Base-by-base conservation (phyloP, 768 basidiomycete species). In the Amyloporia xantha region DNA sequence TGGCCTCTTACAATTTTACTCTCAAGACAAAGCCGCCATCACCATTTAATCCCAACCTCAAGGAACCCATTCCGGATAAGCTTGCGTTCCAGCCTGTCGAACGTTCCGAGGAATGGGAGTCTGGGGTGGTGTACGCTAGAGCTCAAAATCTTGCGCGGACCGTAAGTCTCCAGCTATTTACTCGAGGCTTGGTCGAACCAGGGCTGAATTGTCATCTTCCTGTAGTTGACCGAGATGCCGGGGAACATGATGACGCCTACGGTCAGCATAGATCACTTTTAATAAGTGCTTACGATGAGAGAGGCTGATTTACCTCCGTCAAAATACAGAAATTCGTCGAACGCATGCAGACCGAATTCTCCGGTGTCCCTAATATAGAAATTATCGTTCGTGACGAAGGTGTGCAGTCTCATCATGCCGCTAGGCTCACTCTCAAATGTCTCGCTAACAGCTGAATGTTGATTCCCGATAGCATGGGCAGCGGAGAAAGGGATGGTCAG, bases 241-340 rank as follows among this genome's bases (percentile, higher is more conserved):
- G 90, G 79, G 1, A 93, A 93, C 63, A 79, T 91, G 65, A 70
- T 90, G 72, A 91, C 89, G 1, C 91, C 90, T 7, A 89, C 88
- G 12, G 84, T 84, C 57, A 38, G 74, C 62, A 44, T 15, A 19
- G 38, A 20, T 10, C 2, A 12, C 36, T 13, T 41, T 17, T n/a
- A 28, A 19, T 3, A 13, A 23, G 41, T 7, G 12, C 43, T 20
- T 3, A 26, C 24, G 15, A 13, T 39, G 20, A 17, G 20, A 39
- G 12, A 39, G 12, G 38, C 17, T 13, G 20, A 9, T 35, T n/a
- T 9, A n/a, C 33, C 20, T 19, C 37, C 26, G 42, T 39, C 39
- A n/a, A 33, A 44, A 27, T 36, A 5, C 56, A 88, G 84, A 67
- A 65, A 15, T 93, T 93, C 64, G 74, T 76, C 26, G 78, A 91